Evolutionary conservation across 805 yeast species (phyloP).

Genomic region (Saccharomycopsis babjevae): DNA sequence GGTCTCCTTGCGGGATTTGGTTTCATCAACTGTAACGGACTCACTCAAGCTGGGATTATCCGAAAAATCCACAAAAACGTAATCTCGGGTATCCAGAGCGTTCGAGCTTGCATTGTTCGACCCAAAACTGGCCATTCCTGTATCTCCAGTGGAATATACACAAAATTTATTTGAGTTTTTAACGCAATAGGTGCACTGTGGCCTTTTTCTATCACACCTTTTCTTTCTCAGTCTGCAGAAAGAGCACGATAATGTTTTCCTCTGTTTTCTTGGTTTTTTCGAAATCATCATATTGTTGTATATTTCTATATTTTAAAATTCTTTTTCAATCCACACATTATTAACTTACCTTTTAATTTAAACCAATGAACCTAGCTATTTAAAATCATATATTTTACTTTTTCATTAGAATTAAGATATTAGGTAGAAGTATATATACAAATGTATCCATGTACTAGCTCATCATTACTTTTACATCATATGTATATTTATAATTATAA

Average conservation of each 20-base stretch:
- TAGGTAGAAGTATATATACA: too few relatives aligned
- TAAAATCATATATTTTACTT: too few relatives aligned
- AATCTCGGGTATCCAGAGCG: not conserved
- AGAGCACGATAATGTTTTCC: constrained; percentile 11
- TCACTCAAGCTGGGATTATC: too few relatives aligned
- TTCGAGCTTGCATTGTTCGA: not conserved
- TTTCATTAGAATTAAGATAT: too few relatives aligned
- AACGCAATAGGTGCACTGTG: constrained; percentile 12
- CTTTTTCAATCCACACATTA: not conserved
- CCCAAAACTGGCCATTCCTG: not conserved
- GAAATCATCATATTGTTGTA: not conserved
- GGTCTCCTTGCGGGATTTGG: too few relatives aligned
- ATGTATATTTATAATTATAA: too few relatives aligned
- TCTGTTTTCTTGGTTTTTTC: not conserved
- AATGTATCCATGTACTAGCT: too few relatives aligned
- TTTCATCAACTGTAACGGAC: too few relatives aligned
- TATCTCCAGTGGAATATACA: not conserved
- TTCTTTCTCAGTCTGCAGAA: constrained; percentile 14
- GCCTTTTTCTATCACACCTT: constrained; percentile 14
- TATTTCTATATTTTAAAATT: not conserved
- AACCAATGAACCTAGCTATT: too few relatives aligned
- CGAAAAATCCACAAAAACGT: not conserved
- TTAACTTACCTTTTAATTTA: not conserved
- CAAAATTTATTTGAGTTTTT: not conserved
- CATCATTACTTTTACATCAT: too few relatives aligned